Evolutionary conservation across 148 eudicot genomes (phyloP).

Genomic region (Diospyros lotus): DNA sequence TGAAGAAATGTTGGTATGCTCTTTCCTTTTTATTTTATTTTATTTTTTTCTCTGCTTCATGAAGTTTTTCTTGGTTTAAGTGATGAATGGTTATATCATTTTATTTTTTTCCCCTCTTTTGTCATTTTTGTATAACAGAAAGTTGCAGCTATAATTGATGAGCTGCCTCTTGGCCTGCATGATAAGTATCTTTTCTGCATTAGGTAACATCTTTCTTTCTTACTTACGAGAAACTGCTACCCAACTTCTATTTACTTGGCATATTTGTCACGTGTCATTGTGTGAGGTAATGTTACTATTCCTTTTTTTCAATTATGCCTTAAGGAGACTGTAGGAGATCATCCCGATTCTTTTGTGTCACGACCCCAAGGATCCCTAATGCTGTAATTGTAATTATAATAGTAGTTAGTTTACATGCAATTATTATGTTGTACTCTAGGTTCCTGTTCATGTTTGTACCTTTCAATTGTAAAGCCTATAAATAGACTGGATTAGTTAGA

Average conservation of each 20-base stretch:
- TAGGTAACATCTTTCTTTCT: slow-evolving; percentile 45
- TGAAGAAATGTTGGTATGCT: slow-evolving; percentile 76
- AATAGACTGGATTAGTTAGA: no score
- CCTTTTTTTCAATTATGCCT: neutral
- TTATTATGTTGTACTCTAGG: no score
- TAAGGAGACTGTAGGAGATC: neutral
- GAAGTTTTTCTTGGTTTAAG: neutral
- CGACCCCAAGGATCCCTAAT: no score
- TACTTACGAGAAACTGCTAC: neutral
- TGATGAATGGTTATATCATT: neutral
- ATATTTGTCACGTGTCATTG: no score
- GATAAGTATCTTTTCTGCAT: slow-evolving; percentile 84
- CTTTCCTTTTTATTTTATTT: neutral
- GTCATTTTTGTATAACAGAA: slow-evolving; percentile 46
- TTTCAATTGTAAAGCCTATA: no score
- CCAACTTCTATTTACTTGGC: neutral
- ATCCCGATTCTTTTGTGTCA: neutral
- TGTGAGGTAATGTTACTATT: neutral
- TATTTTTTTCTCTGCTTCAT: neutral
- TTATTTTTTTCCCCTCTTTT: neutral
- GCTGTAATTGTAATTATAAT: no score
- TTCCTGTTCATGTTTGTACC: no score
- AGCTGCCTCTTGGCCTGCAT: slow-evolving; percentile 69
- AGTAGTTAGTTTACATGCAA: no score
- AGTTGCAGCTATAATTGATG: slow-evolving; percentile 88